Percentiles rank a stretch among this genome's conserved stretches.
Conservation (phyloP, 768 basidiomycete genomes). For the Psilocybe cubensis region DNA sequence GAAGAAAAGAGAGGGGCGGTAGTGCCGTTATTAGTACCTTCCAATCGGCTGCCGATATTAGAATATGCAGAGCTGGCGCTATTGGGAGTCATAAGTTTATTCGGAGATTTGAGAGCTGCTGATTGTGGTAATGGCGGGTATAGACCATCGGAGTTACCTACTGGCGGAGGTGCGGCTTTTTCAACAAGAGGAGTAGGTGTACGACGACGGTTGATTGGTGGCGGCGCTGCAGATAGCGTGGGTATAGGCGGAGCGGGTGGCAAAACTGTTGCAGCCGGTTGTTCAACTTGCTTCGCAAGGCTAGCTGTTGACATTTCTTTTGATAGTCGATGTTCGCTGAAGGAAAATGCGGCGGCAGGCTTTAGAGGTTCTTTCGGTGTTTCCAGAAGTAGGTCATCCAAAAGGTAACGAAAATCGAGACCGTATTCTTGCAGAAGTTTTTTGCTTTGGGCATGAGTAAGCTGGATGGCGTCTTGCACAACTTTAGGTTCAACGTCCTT, state of each 20-base stretch:
- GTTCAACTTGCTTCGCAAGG: conserved; percentile 20
- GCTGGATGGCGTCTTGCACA: conserved; percentile 76
- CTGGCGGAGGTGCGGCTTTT: conserved; percentile 16
- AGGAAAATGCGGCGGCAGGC: conserved; percentile 32
- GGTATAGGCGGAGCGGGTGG: conserved; percentile 31
- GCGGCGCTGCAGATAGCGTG: conserved; percentile 30
- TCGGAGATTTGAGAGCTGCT: conserved; percentile 19
- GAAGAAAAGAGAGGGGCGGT: conserved; percentile 19
- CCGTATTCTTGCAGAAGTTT: conserved; percentile 94
- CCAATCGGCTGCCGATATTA: conserved; percentile 9
- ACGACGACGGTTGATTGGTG: conserved; percentile 29
- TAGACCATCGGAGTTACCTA: conserved; percentile 15
- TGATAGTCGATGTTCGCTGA: conserved; percentile 33
- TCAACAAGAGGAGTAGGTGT: conserved; percentile 26
- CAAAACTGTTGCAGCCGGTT: conserved; percentile 11
- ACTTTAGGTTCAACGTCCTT: conserved; percentile 73
- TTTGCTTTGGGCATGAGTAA: conserved; percentile 80
- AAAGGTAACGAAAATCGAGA: conserved; percentile 90
- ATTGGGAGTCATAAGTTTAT: conserved; percentile 12
- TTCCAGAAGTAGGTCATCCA: conserved; percentile 70
- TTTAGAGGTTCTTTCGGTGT: conserved; percentile 43
- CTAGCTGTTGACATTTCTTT: conserved; percentile 25
- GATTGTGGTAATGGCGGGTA: conserved; percentile 20
- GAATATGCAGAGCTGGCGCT: conserved; percentile 19
- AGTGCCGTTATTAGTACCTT: conserved; percentile 10